Conservation (phyloP, 176 grass and related monocot species). For the Echinochloa phyllopogon region DNA sequence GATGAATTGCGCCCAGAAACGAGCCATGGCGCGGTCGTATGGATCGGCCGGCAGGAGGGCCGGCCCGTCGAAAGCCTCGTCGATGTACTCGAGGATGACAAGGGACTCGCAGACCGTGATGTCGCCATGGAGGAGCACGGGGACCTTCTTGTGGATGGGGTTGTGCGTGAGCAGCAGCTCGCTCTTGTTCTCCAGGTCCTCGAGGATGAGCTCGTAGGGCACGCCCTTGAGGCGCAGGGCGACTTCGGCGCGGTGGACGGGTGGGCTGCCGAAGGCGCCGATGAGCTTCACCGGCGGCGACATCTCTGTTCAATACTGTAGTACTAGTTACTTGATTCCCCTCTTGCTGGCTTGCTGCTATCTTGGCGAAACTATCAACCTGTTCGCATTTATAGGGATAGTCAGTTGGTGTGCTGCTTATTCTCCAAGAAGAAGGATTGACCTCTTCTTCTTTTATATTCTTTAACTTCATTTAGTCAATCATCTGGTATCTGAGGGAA, state of each 20-base stretch:
- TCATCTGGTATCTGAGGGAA: not conserved
- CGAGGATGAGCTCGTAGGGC: constrained; percentile 47
- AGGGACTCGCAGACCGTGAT: constrained; percentile 44
- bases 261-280: constrained; percentile 33
- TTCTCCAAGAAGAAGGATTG: not conserved
- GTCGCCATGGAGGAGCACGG: constrained; percentile 57
- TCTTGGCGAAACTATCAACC: not conserved
- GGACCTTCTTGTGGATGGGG: constrained; percentile 55
- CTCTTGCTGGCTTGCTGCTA: not conserved
- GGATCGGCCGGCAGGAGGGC: constrained; percentile 6
- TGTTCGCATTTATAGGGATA: not conserved
- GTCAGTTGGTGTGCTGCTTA: not conserved
- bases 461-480: not conserved
- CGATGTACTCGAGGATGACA: constrained; percentile 58
- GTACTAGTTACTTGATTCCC: too few species aligned
- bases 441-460: not conserved
- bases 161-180: constrained; percentile 49
- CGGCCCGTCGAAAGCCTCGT: constrained; percentile 43
- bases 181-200: constrained; percentile 57
- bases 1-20: constrained; percentile 56
- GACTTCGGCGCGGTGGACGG: constrained; percentile 21
- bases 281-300: constrained; percentile 42
- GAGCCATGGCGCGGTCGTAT: constrained; percentile 10
- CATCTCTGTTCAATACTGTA: not conserved
- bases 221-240: constrained; percentile 53